Evolutionary conservation across 257 asterid species (phyloP), one percentile per base, ranked within the genome.

Genomic region (Ligustrum vulgare): DNA sequence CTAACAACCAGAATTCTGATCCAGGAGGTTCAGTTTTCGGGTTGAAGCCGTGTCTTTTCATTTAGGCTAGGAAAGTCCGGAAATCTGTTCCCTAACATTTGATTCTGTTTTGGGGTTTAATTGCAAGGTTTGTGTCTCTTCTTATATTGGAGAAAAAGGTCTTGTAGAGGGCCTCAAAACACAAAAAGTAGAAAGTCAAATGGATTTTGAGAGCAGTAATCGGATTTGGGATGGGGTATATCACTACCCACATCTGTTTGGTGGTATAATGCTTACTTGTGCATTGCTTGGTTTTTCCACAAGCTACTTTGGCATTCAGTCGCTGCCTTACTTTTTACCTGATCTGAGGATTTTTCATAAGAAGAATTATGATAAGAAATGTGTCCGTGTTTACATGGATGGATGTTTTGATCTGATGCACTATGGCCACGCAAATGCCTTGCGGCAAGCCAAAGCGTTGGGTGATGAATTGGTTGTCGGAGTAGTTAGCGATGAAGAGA

Each of bases 341-440:
- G 89, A 87, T 78, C 79, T 86, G 83, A 83, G 89, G 49, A 80
- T 81, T 72, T 91, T 91, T 58, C 91, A 92, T 66, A 88, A 89
- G 86, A 92, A 87, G 82, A 89, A 83, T 70, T 71, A 79, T 36
- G 77, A 79, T 22, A 92, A 88, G 84, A 89, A 86, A 83, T 84
- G 85, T 11, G 79, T 91, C 43, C 98, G 95, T 79, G 98, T 94
- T 60, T 94, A 92, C 77, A 92, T 94, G 96, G 98, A 94, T 84
- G 98, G 98, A 41, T 94, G 98, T 75, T 94, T 92, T 75, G 98
- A 94, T 82, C 89, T 94, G 32, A 94, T 94, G 98, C 98, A 94
- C 81, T 92, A 94, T 74, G 97, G 98, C 76, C 98, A 94, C 76
- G 98, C 98, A 36, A 92, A 92, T 76, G 98, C 98, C n/a, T 74